A percentile compares a stretch with the other conserved stretches of the same genome.
phyloP scores from a whole-genome alignment of 2,329 filamentous ascomycete genomes.

The Sarocladiaceae sp. region DNA sequence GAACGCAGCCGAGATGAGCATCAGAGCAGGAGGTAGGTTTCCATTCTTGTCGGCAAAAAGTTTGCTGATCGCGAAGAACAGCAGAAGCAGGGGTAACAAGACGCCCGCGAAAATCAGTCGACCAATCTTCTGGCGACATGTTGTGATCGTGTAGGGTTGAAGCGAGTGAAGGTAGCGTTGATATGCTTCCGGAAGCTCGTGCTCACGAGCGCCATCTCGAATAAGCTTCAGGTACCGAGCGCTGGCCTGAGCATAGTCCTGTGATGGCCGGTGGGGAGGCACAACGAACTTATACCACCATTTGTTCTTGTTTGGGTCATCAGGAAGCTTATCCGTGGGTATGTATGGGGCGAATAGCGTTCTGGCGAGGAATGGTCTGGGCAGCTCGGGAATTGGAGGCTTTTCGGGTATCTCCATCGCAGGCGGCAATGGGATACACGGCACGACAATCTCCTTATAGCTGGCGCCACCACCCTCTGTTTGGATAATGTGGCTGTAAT shows the following conservation, averaged over 20 bases:
- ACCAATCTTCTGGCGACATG: conserved; percentile 61
- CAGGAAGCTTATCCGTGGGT: conserved; percentile 28
- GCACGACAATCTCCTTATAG: conserved; percentile 81
- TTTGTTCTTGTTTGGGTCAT: conserved; percentile 28
- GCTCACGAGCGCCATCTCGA: conserved; percentile 72
- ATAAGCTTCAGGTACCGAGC: conserved; percentile 80
- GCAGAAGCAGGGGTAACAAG: conserved; percentile 52
- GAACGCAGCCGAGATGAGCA: too few species aligned
- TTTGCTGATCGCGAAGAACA: conserved; percentile 39
- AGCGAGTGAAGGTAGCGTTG: conserved; percentile 66
- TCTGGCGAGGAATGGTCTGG: conserved; percentile 72
- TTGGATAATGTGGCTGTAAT: conserved; percentile 82
- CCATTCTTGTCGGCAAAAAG: conserved; percentile 64
- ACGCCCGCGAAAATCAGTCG: conserved; percentile 54
- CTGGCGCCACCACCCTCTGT: conserved; percentile 83
- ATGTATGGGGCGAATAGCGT: conserved; percentile 71
- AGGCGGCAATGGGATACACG: conserved; percentile 66
- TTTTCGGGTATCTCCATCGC: conserved; percentile 57
- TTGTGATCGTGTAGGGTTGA: conserved; percentile 67
- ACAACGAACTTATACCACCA: conserved; percentile 44
- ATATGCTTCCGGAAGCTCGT: conserved; percentile 76
- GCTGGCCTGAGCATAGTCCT: conserved; percentile 76
- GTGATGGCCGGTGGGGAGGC: conserved; percentile 53
- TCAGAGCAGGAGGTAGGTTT: conserved; percentile 65
- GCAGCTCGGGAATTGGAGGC: conserved; percentile 48